Percentiles rank a stretch among this genome's conserved stretches.
Evolutionary conservation across 345 rosid genomes (phyloP).

Genomic region (Populus davidiana): DNA sequence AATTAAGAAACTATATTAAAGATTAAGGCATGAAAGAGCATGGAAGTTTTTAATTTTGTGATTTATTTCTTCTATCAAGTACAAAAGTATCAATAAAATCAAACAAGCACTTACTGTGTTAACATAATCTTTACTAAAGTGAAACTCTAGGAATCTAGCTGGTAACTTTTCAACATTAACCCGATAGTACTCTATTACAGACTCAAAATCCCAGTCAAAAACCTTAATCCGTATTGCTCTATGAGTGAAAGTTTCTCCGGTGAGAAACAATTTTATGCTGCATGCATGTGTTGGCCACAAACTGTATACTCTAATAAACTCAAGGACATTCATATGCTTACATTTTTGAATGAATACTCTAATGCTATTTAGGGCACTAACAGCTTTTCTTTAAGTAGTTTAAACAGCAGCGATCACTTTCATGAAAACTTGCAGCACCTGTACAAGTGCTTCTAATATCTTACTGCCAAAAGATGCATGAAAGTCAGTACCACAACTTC

Average conservation of each 20-base stretch:
- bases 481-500: background rate
- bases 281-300: background rate
- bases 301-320: background rate
- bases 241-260: background rate
- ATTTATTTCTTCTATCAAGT: background rate
- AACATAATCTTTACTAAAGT: background rate
- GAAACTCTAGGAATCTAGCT: background rate
- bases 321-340: background rate
- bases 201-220: background rate
- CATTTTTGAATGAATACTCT: background rate
- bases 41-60: background rate
- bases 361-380: background rate
- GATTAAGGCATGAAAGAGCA: background rate
- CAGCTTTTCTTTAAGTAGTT: background rate
- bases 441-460: background rate
- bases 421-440: background rate
- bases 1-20: too few relatives aligned
- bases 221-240: background rate
- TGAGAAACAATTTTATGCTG: background rate
- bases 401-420: background rate
- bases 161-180: background rate
- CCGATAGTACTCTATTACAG: background rate
- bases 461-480: background rate
- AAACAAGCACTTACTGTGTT: background rate
- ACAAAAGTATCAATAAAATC: background rate